These are phyloP conservation scores for Picea abies DNA, from an alignment of 83 land plant genomes.

Conservation along the genomic window DNA sequence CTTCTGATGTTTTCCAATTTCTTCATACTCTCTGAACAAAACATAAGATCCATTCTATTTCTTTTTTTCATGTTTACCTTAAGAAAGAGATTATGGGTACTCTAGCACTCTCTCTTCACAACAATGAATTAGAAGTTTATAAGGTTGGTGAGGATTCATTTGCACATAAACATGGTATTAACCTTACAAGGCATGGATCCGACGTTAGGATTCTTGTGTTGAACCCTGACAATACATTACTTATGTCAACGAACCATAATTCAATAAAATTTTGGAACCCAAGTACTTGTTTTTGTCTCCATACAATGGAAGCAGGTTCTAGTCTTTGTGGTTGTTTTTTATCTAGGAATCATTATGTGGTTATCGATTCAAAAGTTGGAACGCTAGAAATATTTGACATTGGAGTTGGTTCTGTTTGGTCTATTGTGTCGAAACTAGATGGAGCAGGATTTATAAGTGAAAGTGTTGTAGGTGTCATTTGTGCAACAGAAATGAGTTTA, in stretches of 20 bases:
- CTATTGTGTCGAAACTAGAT: conserved; percentile 29
- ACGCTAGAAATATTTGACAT: conserved; percentile 82
- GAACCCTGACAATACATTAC: conserved; percentile 70
- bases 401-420: conserved; percentile 46
- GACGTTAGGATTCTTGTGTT: conserved; percentile 82
- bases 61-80: conserved; percentile 65
- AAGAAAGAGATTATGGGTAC: conserved; percentile 58
- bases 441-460: conserved; percentile 43
- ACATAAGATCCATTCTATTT: conserved; percentile 74
- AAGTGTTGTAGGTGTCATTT: too few species aligned
- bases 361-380: conserved; percentile 92
- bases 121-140: conserved; percentile 78
- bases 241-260: conserved; percentile 95
- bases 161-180: conserved; percentile 49
- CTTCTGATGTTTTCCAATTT: conserved; percentile 74
- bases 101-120: conserved; percentile 74
- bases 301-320: conserved; percentile 89
- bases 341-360: conserved; percentile 70
- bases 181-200: conserved; percentile 85
- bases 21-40: conserved; percentile 60
- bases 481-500: too few species aligned
- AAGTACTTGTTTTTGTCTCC: conserved; percentile 78
- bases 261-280: conserved; percentile 93
- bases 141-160: conserved; percentile 45
- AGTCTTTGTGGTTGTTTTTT: conserved; percentile 84